Base-by-base conservation (phyloP, 352 stramenopile species). In the Pythium brassicae region DNA sequence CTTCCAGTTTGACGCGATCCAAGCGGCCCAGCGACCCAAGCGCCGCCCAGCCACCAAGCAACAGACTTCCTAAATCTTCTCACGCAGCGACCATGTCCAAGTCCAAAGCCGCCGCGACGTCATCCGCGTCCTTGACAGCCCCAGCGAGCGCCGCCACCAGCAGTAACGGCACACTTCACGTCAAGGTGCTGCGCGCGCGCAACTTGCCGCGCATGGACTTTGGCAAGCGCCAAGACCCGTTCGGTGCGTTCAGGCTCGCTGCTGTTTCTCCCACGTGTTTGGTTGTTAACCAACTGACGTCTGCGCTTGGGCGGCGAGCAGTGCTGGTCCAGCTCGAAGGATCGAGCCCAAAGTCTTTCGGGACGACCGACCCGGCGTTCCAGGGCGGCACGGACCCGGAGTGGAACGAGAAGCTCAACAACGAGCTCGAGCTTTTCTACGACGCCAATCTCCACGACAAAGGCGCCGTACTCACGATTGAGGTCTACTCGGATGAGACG, bases 341-440 rank as follows among this genome's bases (percentile, higher is more conserved):
- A 42, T 79, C 79, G 17, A 79, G 46, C 39, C 78, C 83, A 15
- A 87, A 83, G 53, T 69, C 67, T 11, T 84, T 68, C 65, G 83
- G 68, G 0, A 78, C 69, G 10, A 92, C 83, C 9, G 83, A 92
- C 60, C 83, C 83, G 4, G 74, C 71, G 23, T 83, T 82, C 49
- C 66, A 82, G 46, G 76, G 82, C 32, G 78, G 78, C 23, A 74
- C 70, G 11, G 78, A 69, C 39, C 78, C 83, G 3, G 74, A 89
- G 29, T 93, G 83, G 83, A 68, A 62, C 23, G 78, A 91, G 43
- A 45, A 69, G 47, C 63, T 72, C 22, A 92, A 90, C 73, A 86
- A 86, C 58, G 78, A 91, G 60, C 54, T 93, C n/a, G 83, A 93
- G 64, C 73, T 93, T 35, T 91, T 83, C 60, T 93, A 82, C 59